Evolutionary conservation across 495 filamentous ascomycete species (phyloP), one percentile per base, ranked within the genome.

Genomic region (Articulospora tetracladia): DNA sequence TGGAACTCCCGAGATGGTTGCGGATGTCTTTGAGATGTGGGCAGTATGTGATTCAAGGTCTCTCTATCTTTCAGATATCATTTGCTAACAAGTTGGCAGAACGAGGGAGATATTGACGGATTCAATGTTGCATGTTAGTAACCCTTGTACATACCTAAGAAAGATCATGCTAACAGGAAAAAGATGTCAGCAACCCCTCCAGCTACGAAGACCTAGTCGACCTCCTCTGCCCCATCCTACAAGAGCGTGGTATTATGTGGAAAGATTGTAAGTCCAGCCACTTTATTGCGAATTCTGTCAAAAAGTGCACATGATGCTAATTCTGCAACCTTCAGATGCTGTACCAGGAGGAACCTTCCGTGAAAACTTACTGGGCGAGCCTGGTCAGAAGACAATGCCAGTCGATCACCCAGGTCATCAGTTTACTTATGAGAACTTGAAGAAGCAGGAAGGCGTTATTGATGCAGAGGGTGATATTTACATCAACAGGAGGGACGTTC

Each of bases 71-170:
- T n/a, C n/a, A n/a, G n/a, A n/a, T n/a, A n/a, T n/a, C n/a, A n/a
- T n/a, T n/a, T n/a, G n/a, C n/a, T n/a, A n/a, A n/a, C n/a, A n/a
- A n/a, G n/a, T n/a, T n/a, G n/a, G n/a, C 71, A 85, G 1, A 55
- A 73, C 24, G 83, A 86, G 62, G 83, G 77, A 0, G 83, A 85
- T 67, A 73, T 88, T 20, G 84, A 88, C 69, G 85, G 84, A 22
- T 87, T 86, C 65, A 87, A 87, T 57, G 39, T 44, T 3, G 39
- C 39, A 44, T 44, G 39, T 44, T 15, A n/a, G 39, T 44, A 17
- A 3, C 10, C 8, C 17, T 17, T 44, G 39, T 3, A 15, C 8
- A n/a, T n/a, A 44, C 39, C 39, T 19, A 44, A 11, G 10, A 7
- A 44, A 19, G 17, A 3, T 44, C 39, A 19, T 11, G 17, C 39